Percentiles rank a stretch among this genome's conserved stretches.
Evolutionary conservation across 495 filamentous ascomycete species (phyloP).

Genomic region (Aspergillus bridgeri): DNA sequence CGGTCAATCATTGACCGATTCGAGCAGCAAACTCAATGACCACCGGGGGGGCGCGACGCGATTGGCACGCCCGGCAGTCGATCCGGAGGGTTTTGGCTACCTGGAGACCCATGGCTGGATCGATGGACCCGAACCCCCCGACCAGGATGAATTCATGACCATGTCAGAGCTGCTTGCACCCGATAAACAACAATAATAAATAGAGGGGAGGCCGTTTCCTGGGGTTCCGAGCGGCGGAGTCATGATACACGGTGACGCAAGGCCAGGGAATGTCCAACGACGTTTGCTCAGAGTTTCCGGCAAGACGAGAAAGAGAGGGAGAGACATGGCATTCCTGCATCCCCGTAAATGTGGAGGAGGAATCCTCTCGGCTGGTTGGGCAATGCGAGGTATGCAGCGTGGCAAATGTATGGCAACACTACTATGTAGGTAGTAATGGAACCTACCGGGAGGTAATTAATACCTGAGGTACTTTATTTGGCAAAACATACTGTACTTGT

Average conservation of each 20-base stretch:
- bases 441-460: background rate
- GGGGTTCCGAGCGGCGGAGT: conserved; percentile 10
- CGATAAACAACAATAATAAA: background rate
- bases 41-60: background rate
- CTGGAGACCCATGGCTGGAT: background rate
- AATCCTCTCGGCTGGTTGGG: background rate
- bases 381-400: background rate
- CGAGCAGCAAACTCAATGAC: background rate
- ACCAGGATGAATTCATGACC: background rate
- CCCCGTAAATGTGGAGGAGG: background rate
- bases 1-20: background rate
- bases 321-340: background rate
- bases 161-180: background rate
- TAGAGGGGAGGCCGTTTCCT: background rate
- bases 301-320: background rate
- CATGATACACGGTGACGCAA: conserved; percentile 13
- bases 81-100: background rate
- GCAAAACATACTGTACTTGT: too few species aligned
- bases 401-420: background rate
- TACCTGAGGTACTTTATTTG: too few species aligned
- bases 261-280: background rate
- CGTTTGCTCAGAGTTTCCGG: background rate
- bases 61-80: background rate
- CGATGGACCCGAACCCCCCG: background rate
- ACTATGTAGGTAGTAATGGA: too few species aligned